Percentiles rank a stretch among this genome's conserved stretches.
phyloP scores from a whole-genome alignment of 2,329 filamentous ascomycete species.

The Sarocladium oryzae region DNA sequence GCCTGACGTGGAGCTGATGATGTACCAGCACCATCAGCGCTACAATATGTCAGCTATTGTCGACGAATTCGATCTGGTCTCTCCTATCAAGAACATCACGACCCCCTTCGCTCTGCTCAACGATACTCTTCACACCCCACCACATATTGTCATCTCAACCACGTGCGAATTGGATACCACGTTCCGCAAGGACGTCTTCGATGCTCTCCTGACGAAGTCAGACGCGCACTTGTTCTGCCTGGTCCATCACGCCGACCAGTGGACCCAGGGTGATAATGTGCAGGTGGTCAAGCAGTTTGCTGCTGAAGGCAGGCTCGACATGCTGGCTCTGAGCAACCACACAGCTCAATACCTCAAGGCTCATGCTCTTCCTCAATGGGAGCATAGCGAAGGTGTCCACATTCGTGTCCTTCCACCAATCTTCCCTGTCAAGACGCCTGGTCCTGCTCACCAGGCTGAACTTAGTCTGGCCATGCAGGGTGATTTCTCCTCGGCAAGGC shows the following conservation, averaged over 20 bases:
- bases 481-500: conserved; percentile 20
- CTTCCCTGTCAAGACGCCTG: conserved; percentile 18
- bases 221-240: conserved; percentile 21
- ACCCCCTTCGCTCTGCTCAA: conserved; percentile 15
- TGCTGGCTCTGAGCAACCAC: conserved; percentile 21
- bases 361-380: conserved; percentile 18
- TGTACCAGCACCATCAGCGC: conserved; percentile 19
- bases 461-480: conserved; percentile 22
- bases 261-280: conserved; percentile 17
- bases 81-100: conserved; percentile 14
- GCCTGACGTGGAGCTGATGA: conserved; percentile 15
- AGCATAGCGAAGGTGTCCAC: conserved; percentile 12
- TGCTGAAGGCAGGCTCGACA: conserved; percentile 17
- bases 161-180: conserved; percentile 22
- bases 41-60: conserved; percentile 21
- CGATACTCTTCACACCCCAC: conserved; percentile 13
- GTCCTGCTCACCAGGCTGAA: conserved; percentile 12
- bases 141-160: conserved; percentile 21
- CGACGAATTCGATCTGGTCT: conserved; percentile 18
- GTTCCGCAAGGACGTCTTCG: conserved; percentile 13
- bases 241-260: conserved; percentile 22
- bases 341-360: conserved; percentile 18
- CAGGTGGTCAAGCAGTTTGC: conserved; percentile 16
- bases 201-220: conserved; percentile 16
- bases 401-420: conserved; percentile 20